Base-by-base conservation (phyloP, 176 grass and related monocot species). In the Bothriochloa decipiens region DNA sequence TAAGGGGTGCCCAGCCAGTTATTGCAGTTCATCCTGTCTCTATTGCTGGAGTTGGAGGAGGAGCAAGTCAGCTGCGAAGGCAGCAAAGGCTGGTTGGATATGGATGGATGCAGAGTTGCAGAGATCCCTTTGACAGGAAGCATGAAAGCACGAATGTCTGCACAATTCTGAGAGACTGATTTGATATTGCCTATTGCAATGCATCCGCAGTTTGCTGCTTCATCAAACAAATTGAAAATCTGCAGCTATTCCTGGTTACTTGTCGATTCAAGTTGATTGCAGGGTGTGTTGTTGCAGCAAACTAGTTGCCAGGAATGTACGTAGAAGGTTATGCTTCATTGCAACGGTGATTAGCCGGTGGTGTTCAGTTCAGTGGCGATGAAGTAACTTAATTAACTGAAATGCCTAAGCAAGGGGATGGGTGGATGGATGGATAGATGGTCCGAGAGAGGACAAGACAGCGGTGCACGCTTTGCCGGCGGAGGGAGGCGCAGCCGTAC, bases 381-480 rank as follows among this genome's bases (percentile, higher is more conserved):
- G 58, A 8, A 63, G 25, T 76, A 40, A 40, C 39, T 40, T 29
- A 32, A 84, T 40, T 29, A 32, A 84, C 57, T 58, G 65, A 64
- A 82, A 79, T 20, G 60, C 39, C 80, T 74, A 84, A 80, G 69
- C 75, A 84, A 40, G 76, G 23, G 62, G 20, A 18, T 45, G 75
- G 79, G 27, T 46, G 13, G 2, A 46, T n/a, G 13, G 2, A 46
- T n/a, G 25, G 50, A 72, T 62, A 67, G 55, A 74, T 74, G 74
- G 81, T 84, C 81, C 62, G 49, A 87, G 76, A 46, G 89, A 87
- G 85, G 85, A 91, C 89, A 81, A 81, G 85, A 87, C 89, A 91
- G 23, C 27, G 50, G 76, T 3, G 85, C 89, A 91, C 89, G 85
- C 85, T 33, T 87, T 87, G 89, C 81, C 89, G 75, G 85, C 36